Evolutionary conservation across 2,329 filamentous ascomycete species (phyloP), one percentile per base, ranked within the genome.

Genomic region (Teratosphaeria nubilosa): DNA sequence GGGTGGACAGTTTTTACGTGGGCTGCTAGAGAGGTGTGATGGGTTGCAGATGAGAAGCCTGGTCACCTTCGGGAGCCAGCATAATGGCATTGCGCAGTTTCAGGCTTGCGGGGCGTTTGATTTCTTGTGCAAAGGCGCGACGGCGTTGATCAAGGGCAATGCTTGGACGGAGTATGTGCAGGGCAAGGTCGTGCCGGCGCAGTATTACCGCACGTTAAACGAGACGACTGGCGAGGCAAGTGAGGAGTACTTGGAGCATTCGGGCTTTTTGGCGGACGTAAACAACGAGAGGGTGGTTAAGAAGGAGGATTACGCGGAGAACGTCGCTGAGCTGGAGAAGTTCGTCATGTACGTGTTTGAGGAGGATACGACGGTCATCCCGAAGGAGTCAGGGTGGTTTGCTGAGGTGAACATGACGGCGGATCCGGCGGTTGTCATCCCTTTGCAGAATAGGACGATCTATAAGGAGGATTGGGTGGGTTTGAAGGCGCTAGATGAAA

Each of bases 381-480:
- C 94, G 48, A 95, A 92, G 78, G 88, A 96, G 80, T 89, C 86
- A 48, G 81, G 86, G 5, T 96, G 91, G 88, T 99, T 97, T 71
- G 84, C 85, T 45, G 91, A 97, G 71, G 86, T 94, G 53, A 90
- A 94, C 72, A 78, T 77, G 34, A 88, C 84, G 3, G 76, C 69
- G 60, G 78, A 77, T 1, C 51, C 51, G 7, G 25, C 25, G 7
- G 80, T 85, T 60, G 78, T 85, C 24, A 88, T 83, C 52, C 80
- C 80, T 16, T 74, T 99, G 70, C 80, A 82, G 63, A 82, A 91
- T 56, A 80, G 89, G 59, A 72, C 74, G 30, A 77, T 97, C 1
- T 99, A 96, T 73, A 83, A 82, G 65, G 87, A 97, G 75, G 92
- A 99, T 76, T 99, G 94, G 94, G 76, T 99, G 30, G 94, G 94